Evolutionary conservation across 352 stramenopile species (phyloP), one percentile per base, ranked within the genome.

Genomic region (Phytopythium cucurbitacearum): DNA sequence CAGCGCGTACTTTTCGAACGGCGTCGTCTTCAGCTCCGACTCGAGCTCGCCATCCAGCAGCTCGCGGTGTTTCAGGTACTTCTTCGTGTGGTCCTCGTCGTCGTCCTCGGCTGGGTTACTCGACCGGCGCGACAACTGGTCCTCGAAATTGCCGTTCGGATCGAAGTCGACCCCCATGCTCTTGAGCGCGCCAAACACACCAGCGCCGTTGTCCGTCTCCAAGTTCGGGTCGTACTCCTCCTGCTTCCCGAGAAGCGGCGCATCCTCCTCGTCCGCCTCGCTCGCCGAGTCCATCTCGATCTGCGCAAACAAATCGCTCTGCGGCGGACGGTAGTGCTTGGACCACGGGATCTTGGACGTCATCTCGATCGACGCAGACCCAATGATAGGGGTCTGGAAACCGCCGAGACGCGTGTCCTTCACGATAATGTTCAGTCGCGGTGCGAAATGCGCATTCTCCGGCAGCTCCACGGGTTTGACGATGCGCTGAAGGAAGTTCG

Each of bases 401-500:
- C 89, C 89, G 40, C 89, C 89, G 1, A 97, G 69, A 36, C 87
- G 82, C 7, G 84, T 94, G 59, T 97, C 89, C 50, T 92, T 87
- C 9, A 96, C 87, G 42, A 92, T 91, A 42, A 96, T 89, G 49
- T 96, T 95, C 16, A 97, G 58, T 3, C 86, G 85, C 32, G 90
- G 87, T 0, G 90, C 73, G 56, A 96, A 97, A 36, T 94, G 73
- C 4, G 86, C 75, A 51, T 97, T 89, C 16, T 89, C 80, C 0
- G 90, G 90, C n/a, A 97, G 51, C 16, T 91, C 67, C 0, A 97
- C 70, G 50, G 85, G 71, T 49, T 96, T 94, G 36, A 96, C 71
- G 44, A 97, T 95, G 37, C 84, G 85, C 54, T 96, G 80, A 12
- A 96, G 57, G 56, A 92, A 97, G 59, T 97, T 97, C 7, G 90